These are phyloP conservation scores for Talaromyces liani DNA, from an alignment of 495 filamentous ascomycete species.

Conservation along the genomic window DNA sequence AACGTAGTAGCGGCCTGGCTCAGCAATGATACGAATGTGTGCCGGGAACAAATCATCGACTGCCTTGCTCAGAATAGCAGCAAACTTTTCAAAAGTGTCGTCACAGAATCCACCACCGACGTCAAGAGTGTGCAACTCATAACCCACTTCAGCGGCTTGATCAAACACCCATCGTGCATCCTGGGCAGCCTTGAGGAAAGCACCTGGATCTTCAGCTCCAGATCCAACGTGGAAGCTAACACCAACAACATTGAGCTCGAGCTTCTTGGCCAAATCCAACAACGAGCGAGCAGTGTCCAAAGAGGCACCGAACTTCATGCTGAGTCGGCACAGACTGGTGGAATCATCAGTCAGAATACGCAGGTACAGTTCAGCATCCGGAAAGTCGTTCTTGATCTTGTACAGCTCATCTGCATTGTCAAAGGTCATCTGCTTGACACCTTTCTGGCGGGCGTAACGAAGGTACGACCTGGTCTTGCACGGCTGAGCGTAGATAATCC, in stretches of 20 bases:
- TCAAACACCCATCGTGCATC: conserved; percentile 89
- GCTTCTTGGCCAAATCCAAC: conserved; percentile 69
- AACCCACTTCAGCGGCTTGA: conserved; percentile 71
- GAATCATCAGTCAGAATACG: conserved; percentile 96
- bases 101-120: conserved; percentile 88
- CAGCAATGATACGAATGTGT: conserved; percentile 82
- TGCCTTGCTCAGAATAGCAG: conserved; percentile 67
- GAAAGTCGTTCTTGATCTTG: conserved; percentile 89
- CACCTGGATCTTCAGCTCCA: conserved; percentile 80
- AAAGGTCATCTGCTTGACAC: conserved; percentile 98
- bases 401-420: conserved; percentile 97
- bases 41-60: conserved; percentile 84
- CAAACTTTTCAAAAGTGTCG: conserved; percentile 88
- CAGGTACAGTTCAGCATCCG: conserved; percentile 82
- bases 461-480: conserved; percentile 99
- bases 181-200: conserved; percentile 81
- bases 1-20: conserved; percentile 94
- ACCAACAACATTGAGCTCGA: conserved; percentile 93
- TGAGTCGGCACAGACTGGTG: conserved; percentile 84
- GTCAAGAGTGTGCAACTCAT: conserved; percentile 77
- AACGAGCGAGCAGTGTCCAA: conserved; percentile 72
- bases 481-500: conserved; percentile 98
- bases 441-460: conserved; percentile 71
- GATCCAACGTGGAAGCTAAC: conserved; percentile 98
- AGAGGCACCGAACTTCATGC: conserved; percentile 93